phyloP scores from a whole-genome alignment of 192 early-diverging fungal species.

The Podila epigama region DNA sequence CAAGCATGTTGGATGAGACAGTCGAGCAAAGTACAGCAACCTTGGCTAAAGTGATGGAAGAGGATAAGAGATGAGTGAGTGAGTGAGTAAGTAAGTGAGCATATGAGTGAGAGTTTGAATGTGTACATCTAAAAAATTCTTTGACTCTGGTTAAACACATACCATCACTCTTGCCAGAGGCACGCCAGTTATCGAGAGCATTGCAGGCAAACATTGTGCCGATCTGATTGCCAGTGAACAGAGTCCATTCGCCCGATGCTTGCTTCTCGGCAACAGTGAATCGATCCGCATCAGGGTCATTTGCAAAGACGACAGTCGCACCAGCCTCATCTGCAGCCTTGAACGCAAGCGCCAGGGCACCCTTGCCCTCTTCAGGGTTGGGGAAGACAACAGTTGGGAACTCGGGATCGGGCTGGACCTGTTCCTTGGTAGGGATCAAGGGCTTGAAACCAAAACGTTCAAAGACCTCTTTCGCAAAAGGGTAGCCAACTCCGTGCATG shows the following conservation, averaged over 20 bases:
- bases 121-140: too few species aligned
- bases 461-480: conserved; percentile 75
- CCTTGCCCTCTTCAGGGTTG: conserved; percentile 90
- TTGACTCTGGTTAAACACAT: conserved; percentile 10
- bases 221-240: conserved; percentile 92
- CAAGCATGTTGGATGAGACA: conserved; percentile 88
- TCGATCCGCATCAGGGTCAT: conserved; percentile 96
- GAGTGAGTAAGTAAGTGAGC: conserved; percentile 10
- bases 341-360: conserved; percentile 74
- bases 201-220: conserved; percentile 81
- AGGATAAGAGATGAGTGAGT: background rate
- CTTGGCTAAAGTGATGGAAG: conserved; percentile 48
- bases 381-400: conserved; percentile 91
- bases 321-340: conserved; percentile 64
- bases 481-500: conserved; percentile 94
- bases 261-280: conserved; percentile 88
- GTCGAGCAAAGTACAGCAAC: conserved; percentile 86
- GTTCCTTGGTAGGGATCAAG: conserved; percentile 69
- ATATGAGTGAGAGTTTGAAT: too few species aligned
- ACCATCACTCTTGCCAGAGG: conserved; percentile 55
- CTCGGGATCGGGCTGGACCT: conserved; percentile 84
- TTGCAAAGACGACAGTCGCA: conserved; percentile 79
- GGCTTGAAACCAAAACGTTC: conserved; percentile 73
- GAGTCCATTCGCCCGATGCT: conserved; percentile 72
- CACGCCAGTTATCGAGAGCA: conserved; percentile 61